These are phyloP conservation scores for Pseudogymnoascus sp. DNA, from an alignment of 2,329 filamentous ascomycete genomes.

Conservation along the genomic window DNA sequence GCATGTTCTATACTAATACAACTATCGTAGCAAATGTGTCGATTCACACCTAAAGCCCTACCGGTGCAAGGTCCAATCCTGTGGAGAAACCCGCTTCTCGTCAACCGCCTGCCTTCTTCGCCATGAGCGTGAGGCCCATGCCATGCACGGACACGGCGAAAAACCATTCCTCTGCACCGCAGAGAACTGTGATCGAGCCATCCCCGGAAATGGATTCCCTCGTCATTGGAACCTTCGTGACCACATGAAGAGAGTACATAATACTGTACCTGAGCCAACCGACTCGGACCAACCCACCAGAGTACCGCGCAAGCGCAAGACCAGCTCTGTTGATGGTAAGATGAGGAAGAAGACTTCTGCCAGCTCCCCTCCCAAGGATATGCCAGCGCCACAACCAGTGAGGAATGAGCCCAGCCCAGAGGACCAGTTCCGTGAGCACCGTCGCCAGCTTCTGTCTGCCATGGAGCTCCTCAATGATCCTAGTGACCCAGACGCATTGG, in stretches of 20 bases:
- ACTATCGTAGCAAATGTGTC: slow-evolving; percentile 70
- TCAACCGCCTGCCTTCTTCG: slow-evolving; percentile 91
- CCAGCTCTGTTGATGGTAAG: slow-evolving; percentile 7
- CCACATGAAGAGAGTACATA: slow-evolving; percentile 94
- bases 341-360: slow-evolving; percentile 8
- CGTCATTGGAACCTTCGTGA: slow-evolving; percentile 93
- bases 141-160: slow-evolving; percentile 88
- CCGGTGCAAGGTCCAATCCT: slow-evolving; percentile 78
- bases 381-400: not conserved
- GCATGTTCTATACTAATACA: slow-evolving; percentile 20
- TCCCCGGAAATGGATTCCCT: slow-evolving; percentile 80
- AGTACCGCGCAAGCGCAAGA: slow-evolving; percentile 9
- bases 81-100: slow-evolving; percentile 81
- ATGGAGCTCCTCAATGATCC: slow-evolving; percentile 8
- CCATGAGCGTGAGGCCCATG: slow-evolving; percentile 91
- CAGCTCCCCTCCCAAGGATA: slow-evolving; percentile 4
- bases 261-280: slow-evolving; percentile 33
- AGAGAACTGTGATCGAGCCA: slow-evolving; percentile 75
- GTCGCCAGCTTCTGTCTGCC: not conserved
- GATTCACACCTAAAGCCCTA: slow-evolving; percentile 97
- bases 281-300: slow-evolving; percentile 1
- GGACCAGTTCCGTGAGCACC: slow-evolving; percentile 5
- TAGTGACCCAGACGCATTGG: slow-evolving; percentile 1
- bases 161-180: slow-evolving; percentile 88
- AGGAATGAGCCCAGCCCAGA: not conserved